Evolutionary conservation across 2,329 filamentous ascomycete genomes (phyloP).

Genomic region (Anthostomella pinea): DNA sequence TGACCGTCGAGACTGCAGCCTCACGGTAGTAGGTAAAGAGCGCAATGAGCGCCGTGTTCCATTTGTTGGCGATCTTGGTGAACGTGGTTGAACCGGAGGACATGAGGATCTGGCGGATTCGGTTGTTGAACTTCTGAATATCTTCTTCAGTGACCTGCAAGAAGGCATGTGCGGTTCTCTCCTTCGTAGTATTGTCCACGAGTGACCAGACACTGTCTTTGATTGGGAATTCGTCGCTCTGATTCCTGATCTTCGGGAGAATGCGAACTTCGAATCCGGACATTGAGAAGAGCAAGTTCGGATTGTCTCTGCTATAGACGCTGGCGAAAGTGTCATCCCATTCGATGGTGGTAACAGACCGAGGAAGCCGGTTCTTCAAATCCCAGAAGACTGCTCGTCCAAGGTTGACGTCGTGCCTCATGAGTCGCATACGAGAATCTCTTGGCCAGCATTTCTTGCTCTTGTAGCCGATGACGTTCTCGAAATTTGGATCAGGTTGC

Average conservation of each 20-base stretch:
- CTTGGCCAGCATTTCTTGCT: conserved; percentile 99
- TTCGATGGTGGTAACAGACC: conserved; percentile 94
- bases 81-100: conserved; percentile 99
- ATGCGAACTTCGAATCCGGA: conserved; percentile 96
- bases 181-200: conserved; percentile 94
- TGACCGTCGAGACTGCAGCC: conserved; percentile 92
- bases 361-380: conserved; percentile 90
- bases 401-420: conserved; percentile 98
- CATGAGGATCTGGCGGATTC: conserved; percentile 98
- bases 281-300: conserved; percentile 96
- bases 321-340: conserved; percentile 99
- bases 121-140: conserved; percentile 98
- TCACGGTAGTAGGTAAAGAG: conserved; percentile 99
- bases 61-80: conserved; percentile 99
- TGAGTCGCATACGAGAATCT: conserved; percentile 94
- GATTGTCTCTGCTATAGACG: conserved; percentile 97
- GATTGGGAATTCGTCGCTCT: conserved; percentile 93
- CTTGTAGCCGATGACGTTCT: conserved; percentile 98
- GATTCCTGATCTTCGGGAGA: conserved; percentile 88
- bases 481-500: conserved; percentile 97
- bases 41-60: conserved; percentile 96
- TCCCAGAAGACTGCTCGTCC: conserved; percentile 99
- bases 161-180: conserved; percentile 95
- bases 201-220: conserved; percentile 99
- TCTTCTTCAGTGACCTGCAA: conserved; percentile 97